These are phyloP conservation scores for Aspergillus sp. DNA, from an alignment of 2,329 filamentous ascomycete species.

Conservation along the genomic window DNA sequence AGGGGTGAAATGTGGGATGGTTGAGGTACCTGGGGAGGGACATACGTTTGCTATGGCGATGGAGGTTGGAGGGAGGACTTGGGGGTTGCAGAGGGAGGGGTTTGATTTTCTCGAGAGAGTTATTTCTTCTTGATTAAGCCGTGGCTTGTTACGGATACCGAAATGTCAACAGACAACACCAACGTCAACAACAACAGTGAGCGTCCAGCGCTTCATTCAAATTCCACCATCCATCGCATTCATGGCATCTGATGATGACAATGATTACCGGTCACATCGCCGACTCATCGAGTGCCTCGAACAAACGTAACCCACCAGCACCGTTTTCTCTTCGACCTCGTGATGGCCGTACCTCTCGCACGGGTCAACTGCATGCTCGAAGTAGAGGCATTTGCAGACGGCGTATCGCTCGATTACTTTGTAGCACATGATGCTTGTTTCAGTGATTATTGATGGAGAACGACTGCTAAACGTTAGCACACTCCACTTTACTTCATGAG, in stretches of 20 bases:
- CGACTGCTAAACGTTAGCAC: background rate
- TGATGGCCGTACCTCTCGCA: slow-evolving; percentile 73
- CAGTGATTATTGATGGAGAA: background rate
- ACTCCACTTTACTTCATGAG: background rate
- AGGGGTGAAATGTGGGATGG: slow-evolving; percentile 30
- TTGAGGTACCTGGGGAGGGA: slow-evolving; percentile 35
- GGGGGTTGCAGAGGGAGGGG: slow-evolving; percentile 31
- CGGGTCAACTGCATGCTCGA: slow-evolving; percentile 77
- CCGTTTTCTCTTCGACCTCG: slow-evolving; percentile 62
- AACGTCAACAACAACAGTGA: too few species aligned
- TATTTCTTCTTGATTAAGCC: slow-evolving; percentile 5
- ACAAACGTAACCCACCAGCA: slow-evolving; percentile 79
- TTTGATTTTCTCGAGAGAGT: slow-evolving; percentile 37
- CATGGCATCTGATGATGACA: too few species aligned
- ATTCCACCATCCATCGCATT: too few species aligned
- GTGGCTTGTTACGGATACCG: too few species aligned
- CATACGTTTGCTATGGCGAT: slow-evolving; percentile 41
- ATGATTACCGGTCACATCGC: too few species aligned
- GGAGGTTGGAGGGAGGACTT: slow-evolving; percentile 31
- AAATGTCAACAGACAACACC: too few species aligned
- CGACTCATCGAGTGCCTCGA: slow-evolving; percentile 40
- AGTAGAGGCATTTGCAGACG: slow-evolving; percentile 81
- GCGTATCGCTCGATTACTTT: slow-evolving; percentile 80
- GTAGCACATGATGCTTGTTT: slow-evolving; percentile 64
- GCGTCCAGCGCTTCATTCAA: too few species aligned